Evolutionary conservation across 169 alveolate species (phyloP).

Genomic region (Cryptosporidium parvum): DNA sequence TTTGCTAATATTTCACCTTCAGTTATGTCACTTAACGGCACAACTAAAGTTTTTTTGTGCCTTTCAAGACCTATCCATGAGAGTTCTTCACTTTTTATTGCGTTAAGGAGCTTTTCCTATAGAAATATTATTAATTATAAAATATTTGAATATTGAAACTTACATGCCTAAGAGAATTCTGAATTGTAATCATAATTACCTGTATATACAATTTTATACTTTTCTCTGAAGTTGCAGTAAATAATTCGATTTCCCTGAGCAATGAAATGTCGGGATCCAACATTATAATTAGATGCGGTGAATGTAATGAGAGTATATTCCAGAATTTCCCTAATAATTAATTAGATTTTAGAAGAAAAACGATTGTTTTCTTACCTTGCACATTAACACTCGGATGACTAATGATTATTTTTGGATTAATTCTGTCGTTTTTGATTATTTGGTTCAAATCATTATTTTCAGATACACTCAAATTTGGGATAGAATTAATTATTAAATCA

Average conservation of each 20-base stretch:
- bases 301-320: conserved; percentile 2
- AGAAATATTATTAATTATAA: neutral
- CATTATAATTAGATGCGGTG: conserved; percentile 41
- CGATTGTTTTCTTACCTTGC: conserved; percentile 34
- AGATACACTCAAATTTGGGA: neutral
- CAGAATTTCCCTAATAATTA: conserved; percentile 58
- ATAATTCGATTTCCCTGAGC: conserved; percentile 57
- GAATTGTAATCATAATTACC: conserved; percentile 50
- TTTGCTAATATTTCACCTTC: conserved; percentile 43
- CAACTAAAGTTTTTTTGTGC: conserved; percentile 75
- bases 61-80: conserved; percentile 76
- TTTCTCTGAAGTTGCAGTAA: conserved; percentile 8
- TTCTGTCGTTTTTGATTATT: conserved; percentile 12
- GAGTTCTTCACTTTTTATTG: conserved; percentile 49
- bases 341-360: neutral
- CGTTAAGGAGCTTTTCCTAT: conserved; percentile 29
- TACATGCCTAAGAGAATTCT: conserved; percentile 64
- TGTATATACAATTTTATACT: neutral
- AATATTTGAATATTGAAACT: neutral
- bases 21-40: conserved; percentile 66
- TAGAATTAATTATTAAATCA: neutral
- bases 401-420: conserved; percentile 58
- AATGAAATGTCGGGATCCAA: conserved; percentile 57
- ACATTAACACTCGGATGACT: neutral
- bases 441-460: neutral